phyloP scores from a whole-genome alignment of 2,329 filamentous ascomycete genomes.

The Sclerotiophoma versabilis region DNA sequence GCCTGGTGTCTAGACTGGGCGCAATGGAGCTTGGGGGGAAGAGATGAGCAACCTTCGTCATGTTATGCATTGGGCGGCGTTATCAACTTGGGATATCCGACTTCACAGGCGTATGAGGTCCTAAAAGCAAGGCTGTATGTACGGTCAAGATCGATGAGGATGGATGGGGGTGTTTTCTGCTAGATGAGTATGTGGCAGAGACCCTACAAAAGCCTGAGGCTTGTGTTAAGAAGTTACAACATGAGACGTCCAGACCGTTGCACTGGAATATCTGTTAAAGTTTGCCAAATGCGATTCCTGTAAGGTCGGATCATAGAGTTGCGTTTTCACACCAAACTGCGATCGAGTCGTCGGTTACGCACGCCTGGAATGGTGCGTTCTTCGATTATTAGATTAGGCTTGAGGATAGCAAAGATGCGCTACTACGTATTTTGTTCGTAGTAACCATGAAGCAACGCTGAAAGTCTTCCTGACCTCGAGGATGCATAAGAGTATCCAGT shows the following conservation, averaged over 20 bases:
- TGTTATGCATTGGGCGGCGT: conserved; percentile 42
- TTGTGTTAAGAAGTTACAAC: background rate
- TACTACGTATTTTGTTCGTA: background rate
- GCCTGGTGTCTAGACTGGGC: conserved; percentile 32
- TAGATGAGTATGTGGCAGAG: background rate
- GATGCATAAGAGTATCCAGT: background rate
- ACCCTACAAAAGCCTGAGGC: background rate
- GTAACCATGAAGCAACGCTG: background rate
- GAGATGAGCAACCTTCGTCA: conserved; percentile 21
- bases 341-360: no score
- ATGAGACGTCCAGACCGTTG: background rate
- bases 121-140: conserved; percentile 18
- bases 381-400: background rate
- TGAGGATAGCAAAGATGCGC: no score
- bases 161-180: background rate
- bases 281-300: background rate
- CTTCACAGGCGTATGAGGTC: conserved; percentile 20
- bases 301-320: no score
- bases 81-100: conserved; percentile 26
- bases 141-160: background rate
- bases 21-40: conserved; percentile 15
- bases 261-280: background rate
- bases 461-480: background rate
- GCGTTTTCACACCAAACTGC: no score
- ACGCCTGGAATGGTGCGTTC: no score